Conservation (phyloP, 73 alveolate species). For the Effrenium voratum region DNA sequence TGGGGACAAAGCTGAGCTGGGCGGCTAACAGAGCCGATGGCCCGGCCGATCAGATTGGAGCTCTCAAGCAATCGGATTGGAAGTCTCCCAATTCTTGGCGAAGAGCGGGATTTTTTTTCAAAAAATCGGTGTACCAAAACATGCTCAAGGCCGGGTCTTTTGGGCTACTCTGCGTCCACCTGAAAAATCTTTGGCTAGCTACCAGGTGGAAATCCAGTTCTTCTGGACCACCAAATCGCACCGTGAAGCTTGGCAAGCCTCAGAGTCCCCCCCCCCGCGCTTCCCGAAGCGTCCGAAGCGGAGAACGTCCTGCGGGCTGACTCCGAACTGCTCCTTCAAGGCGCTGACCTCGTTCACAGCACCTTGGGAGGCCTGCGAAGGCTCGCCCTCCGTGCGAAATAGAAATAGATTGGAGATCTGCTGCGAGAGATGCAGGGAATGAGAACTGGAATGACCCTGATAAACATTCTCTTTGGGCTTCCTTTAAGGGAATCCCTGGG, state of each 20-base stretch:
- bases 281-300: no score
- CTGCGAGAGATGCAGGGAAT: not conserved
- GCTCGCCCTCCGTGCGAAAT: not conserved
- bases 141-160: no score
- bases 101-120: no score
- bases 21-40: no score
- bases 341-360: constrained; percentile 70
- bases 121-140: no score
- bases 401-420: not conserved
- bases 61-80: no score
- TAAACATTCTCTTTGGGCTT: not conserved
- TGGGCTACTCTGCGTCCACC: no score
- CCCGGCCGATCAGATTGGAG: no score
- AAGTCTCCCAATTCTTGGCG: no score
- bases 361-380: constrained; percentile 39
- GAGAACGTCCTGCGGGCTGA: constrained; percentile 30
- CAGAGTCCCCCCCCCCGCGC: no score
- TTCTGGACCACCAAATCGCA: not conserved
- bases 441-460: not conserved
- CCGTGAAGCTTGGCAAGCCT: not conserved
- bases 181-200: not conserved
- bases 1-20: no score
- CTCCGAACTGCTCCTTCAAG: constrained; percentile 61
- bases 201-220: not conserved
- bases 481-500: no score